phyloP scores from a whole-genome alignment of 2,329 filamentous ascomycete species.

The Aspergillus phoenicis region DNA sequence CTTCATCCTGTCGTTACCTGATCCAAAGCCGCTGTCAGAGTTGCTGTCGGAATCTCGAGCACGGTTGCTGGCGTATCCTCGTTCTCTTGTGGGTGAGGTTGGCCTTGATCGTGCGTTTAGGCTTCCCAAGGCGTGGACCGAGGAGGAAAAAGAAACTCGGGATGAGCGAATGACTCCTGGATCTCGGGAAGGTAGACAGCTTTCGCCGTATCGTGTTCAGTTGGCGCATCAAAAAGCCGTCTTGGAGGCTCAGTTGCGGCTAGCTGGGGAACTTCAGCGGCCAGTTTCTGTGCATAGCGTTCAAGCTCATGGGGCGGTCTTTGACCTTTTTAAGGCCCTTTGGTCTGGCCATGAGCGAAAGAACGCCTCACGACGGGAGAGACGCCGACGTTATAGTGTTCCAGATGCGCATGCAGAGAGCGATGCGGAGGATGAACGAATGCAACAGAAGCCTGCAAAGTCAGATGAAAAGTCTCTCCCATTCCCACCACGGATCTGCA shows the following conservation, averaged over 20 bases:
- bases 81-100: constrained; percentile 63
- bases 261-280: constrained; percentile 61
- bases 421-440: constrained; percentile 29
- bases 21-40: constrained; percentile 55
- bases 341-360: constrained; percentile 62
- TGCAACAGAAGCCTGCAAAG: constrained; percentile 10
- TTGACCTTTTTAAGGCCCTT: constrained; percentile 57
- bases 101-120: constrained; percentile 65
- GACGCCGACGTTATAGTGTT: constrained; percentile 37
- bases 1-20: constrained; percentile 56
- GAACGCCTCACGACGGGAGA: constrained; percentile 53
- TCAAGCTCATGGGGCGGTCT: constrained; percentile 61
- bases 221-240: constrained; percentile 61
- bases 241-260: constrained; percentile 58
- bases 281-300: constrained; percentile 66
- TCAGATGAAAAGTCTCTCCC: constrained; percentile 50
- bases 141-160: constrained; percentile 33
- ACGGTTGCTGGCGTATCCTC: constrained; percentile 54
- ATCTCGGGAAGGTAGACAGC: constrained; percentile 59
- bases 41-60: constrained; percentile 55
- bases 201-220: constrained; percentile 61
- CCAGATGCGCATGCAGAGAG: constrained; percentile 34
- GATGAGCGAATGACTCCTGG: constrained; percentile 56
- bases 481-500: constrained; percentile 84
- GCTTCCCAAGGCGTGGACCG: constrained; percentile 56